Conservation (phyloP, 2,329 filamentous ascomycete species). For the Xylariaceae sp. region DNA sequence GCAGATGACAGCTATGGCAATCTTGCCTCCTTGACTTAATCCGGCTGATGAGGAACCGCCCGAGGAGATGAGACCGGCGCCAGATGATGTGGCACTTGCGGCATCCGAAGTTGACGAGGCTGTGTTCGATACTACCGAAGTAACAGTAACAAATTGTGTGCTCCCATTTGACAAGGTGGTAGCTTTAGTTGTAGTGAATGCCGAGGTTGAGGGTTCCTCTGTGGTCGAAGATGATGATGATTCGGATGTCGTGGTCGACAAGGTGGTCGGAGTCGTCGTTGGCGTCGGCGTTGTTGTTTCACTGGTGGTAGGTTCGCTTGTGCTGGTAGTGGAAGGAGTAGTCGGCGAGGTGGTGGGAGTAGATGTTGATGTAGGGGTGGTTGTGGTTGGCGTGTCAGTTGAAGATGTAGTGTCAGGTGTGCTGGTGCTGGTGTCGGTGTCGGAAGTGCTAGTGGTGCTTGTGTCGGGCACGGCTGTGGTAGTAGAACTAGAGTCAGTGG, state of each 20-base stretch:
- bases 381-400: constrained; percentile 6
- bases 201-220: neutral
- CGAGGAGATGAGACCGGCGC: constrained; percentile 14
- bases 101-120: constrained; percentile 6
- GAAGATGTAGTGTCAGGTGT: neutral
- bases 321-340: constrained; percentile 7
- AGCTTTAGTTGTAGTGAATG: neutral
- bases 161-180: constrained; percentile 16
- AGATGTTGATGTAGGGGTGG: constrained; percentile 8
- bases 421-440: constrained; percentile 6
- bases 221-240: constrained; percentile 9
- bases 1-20: constrained; percentile 89
- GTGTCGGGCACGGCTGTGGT: constrained; percentile 9
- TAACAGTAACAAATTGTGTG: constrained; percentile 20
- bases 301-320: constrained; percentile 9
- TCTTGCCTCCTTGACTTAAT: constrained; percentile 62
- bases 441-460: constrained; percentile 4
- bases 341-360: constrained; percentile 4
- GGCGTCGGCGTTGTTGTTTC: constrained; percentile 3
- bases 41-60: constrained; percentile 33
- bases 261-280: constrained; percentile 6
- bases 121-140: constrained; percentile 19
- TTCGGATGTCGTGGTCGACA: constrained; percentile 9
- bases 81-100: constrained; percentile 12
- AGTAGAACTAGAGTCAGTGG: constrained; percentile 11